Percentiles rank a stretch among this genome's conserved stretches.
Evolutionary conservation across 2,329 filamentous ascomycete genomes (phyloP).

Genomic region (Pseudogymnoascus sp.): DNA sequence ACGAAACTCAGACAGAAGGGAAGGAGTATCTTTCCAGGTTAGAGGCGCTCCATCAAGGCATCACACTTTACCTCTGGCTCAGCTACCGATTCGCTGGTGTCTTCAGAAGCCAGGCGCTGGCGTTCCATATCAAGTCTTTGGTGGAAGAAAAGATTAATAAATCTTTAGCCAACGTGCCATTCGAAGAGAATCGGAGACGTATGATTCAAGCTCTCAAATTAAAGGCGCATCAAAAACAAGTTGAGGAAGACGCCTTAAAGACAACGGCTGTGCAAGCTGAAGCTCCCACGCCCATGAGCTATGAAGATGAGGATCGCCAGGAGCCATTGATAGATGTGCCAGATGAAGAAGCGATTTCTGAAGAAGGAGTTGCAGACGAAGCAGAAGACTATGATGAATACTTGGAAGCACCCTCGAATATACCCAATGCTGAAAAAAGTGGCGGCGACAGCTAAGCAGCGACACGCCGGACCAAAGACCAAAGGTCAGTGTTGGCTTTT

Average conservation of each 20-base stretch:
- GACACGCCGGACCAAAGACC: not conserved
- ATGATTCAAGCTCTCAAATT: not conserved
- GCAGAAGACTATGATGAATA: slow-evolving; percentile 6
- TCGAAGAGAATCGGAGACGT: slow-evolving; percentile 1
- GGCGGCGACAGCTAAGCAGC: not conserved
- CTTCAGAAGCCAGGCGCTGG: slow-evolving; percentile 67
- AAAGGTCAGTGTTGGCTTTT: not conserved
- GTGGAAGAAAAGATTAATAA: slow-evolving; percentile 65
- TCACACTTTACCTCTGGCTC: slow-evolving; percentile 88
- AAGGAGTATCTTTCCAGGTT: slow-evolving; percentile 51
- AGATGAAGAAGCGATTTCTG: slow-evolving; percentile 3
- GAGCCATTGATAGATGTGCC: not conserved
- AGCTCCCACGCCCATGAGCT: not conserved
- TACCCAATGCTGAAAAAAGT: not conserved
- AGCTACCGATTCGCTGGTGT: slow-evolving; percentile 80
- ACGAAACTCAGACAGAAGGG: slow-evolving; percentile 40
- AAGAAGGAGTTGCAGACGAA: not conserved
- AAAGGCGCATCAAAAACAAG: not conserved
- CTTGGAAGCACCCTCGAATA: not conserved
- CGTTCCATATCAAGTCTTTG: slow-evolving; percentile 69
- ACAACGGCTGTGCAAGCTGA: not conserved
- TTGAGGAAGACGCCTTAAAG: not conserved
- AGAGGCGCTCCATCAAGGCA: slow-evolving; percentile 70
- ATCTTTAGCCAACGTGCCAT: slow-evolving; percentile 13
- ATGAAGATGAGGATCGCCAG: slow-evolving; percentile 3